phyloP scores from a whole-genome alignment of 1,284 basidiomycete species.

The Phellopilus nigrolimitatus region DNA sequence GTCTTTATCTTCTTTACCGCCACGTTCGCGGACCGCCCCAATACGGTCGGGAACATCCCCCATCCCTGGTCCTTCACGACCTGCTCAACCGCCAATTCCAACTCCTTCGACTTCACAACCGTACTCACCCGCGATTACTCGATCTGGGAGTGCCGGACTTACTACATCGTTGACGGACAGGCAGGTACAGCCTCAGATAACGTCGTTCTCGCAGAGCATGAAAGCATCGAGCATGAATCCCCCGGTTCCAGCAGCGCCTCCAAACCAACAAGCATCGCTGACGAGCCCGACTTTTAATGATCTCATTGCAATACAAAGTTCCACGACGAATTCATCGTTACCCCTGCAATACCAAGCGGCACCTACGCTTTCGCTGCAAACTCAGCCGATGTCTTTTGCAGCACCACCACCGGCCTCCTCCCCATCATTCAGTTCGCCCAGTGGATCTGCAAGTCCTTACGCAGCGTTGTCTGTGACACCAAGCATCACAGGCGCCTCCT shows the following conservation, averaged over 20 bases:
- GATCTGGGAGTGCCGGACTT: not conserved
- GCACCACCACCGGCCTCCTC: not conserved
- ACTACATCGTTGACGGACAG: not conserved
- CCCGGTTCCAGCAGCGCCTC: constrained; percentile 11
- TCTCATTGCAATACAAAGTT: constrained; percentile 43
- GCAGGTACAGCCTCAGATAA: not conserved
- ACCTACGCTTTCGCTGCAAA: constrained; percentile 16
- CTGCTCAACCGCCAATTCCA: not conserved
- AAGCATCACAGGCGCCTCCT: not conserved
- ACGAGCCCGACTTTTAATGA: constrained; percentile 34
- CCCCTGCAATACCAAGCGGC: constrained; percentile 47
- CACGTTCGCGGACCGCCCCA: constrained; percentile 16
- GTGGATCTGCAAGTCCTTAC: constrained; percentile 10
- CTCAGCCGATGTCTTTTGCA: constrained; percentile 5
- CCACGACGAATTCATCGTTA: constrained; percentile 43
- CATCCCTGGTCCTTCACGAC: not conserved
- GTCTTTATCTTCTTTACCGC: constrained; percentile 21
- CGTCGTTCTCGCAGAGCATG: not conserved
- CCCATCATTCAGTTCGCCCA: not conserved
- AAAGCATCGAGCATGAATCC: constrained; percentile 1
- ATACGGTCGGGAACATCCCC: constrained; percentile 11
- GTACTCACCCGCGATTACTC: not conserved
- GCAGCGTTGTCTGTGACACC: constrained; percentile 9
- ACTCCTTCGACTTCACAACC: not conserved
- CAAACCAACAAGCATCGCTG: constrained; percentile 32